Evolutionary conservation across 805 yeast species (phyloP), one percentile per base, ranked within the genome.

Genomic region (Saccharomycopsis selenospora): DNA sequence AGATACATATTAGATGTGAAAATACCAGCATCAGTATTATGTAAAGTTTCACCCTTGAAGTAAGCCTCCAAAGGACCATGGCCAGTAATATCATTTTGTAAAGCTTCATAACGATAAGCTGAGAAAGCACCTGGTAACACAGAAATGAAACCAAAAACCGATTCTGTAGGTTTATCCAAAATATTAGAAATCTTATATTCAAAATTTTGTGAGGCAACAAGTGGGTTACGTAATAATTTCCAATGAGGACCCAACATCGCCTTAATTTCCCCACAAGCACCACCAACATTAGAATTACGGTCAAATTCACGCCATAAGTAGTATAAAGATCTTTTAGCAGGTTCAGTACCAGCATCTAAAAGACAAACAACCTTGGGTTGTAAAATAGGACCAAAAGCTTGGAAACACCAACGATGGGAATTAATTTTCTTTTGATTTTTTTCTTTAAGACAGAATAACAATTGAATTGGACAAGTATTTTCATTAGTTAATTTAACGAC

Each of bases 61-160:
- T 91, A 91, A 61, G 89, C 87, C 51, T 82, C 87, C 53, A 91
- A 67, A 2, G 99, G 99, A 1, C 88, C 89, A 41, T 77, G 77
- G 3, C 96, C 96, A 51, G 79, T 72, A 6, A 50, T 45, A 38
- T 71, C 71, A 57, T 82, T 81, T 56, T 73, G 75, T 40, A 91
- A 71, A 0, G 98, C 98, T 40, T 72, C 77, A 59, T 81, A 90
- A 51, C 98, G 70, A 64, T 93, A 91, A 0, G 98, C 99, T 8
- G 95, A 85, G 59, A 93, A 90, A 0, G 98, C 98, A 60, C 98
- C 98, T 0, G 98, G 98, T 47, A 93, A 72, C 51, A 93, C 98
- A 0, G 95, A 77, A 57, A 91, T 90, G 61, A 88, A 91, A 0
- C 99, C 99, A 67, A 91, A 91, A 1, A 84, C 87, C 4, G 95